A percentile compares a stretch with the other conserved stretches of the same genome.
phyloP scores from a whole-genome alignment of 257 asterid species.

The Nyctanthes arbortristis region DNA sequence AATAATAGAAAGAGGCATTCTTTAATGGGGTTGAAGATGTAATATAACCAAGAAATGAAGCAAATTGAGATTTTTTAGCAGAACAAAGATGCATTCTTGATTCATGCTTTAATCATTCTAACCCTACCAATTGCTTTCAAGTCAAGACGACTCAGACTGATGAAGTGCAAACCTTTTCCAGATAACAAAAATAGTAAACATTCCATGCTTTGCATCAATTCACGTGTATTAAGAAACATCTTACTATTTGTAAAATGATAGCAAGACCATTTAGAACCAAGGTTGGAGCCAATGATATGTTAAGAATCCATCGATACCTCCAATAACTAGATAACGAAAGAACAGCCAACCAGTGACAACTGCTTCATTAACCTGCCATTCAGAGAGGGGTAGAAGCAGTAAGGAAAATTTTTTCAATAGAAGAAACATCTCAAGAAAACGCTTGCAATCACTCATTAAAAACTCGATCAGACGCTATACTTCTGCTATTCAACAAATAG shows the following conservation, averaged over 20 bases:
- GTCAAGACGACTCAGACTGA: slow-evolving; percentile 4
- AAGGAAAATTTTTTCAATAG: slow-evolving; percentile 22
- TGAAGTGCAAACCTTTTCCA: slow-evolving; percentile 13
- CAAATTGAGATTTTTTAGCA: not conserved
- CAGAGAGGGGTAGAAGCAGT: slow-evolving; percentile 20
- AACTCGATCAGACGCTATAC: not conserved
- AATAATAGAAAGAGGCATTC: not conserved
- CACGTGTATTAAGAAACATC: not conserved
- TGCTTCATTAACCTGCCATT: slow-evolving; percentile 87
- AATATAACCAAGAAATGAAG: not conserved
- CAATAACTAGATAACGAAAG: slow-evolving; percentile 94
- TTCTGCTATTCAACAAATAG: not conserved
- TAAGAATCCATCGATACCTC: slow-evolving; percentile 57
- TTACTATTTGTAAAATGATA: slow-evolving; percentile 7
- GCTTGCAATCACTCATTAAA: not conserved
- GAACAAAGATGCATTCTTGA: slow-evolving; percentile 5
- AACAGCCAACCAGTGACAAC: slow-evolving; percentile 96
- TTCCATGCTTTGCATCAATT: not conserved
- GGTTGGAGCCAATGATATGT: slow-evolving; percentile 16
- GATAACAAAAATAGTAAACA: not conserved
- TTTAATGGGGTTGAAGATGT: not conserved
- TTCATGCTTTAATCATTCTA: slow-evolving; percentile 12
- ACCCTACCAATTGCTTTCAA: slow-evolving; percentile 9
- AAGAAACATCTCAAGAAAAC: slow-evolving; percentile 12
- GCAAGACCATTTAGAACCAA: slow-evolving; percentile 11